Evolutionary conservation across 2,329 filamentous ascomycete species (phyloP), one percentile per base, ranked within the genome.

Genomic region (Exophiala sideris): DNA sequence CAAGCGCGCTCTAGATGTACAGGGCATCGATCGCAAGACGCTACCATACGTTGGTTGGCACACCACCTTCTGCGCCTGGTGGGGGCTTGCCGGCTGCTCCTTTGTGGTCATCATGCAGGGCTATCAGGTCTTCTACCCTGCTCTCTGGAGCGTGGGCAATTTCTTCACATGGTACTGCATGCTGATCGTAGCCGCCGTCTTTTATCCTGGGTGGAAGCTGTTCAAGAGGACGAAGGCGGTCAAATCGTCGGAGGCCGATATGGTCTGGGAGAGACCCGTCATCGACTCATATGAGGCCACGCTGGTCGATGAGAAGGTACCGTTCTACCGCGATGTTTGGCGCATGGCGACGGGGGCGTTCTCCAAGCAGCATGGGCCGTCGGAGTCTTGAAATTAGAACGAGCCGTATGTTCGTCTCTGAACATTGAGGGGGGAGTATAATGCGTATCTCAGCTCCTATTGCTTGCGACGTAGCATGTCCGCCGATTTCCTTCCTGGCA

Each of bases 121-220:
- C 0, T 92, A 91, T 59, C 79, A 84, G 0, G 86, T 91, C 1
- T 94, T 92, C 64, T 67, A 91, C 42, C 84, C 86, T 0, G 77
- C 76, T 2, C 77, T 79, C 3, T 92, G 87, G 88, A 78, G 82
- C 55, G 66, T 87, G 0, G 79, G 85, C 5, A 83, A 80, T 5
- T 94, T 92, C 67, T 69, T 92, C 24, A 89, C 90, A 69, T 87
- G 84, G 70, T 91, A 91, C 68, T 83, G 84, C 45, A 89, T 89
- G 78, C 80, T 91, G 47, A 80, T 79, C 4, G 71, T 90, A 1
- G 89, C 88, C 65, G 87, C 87, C 0, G 60, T 84, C 0, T 71
- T 92, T 2, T 91, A 82, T 66, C 39, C 86, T 2, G 82, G 80
- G 5, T 92, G 87, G 84, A 94, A 92, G 69, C 29, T 88, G 5